These are phyloP conservation scores for Niebla homalea DNA, from an alignment of 495 filamentous ascomycete genomes.

Conservation along the genomic window DNA sequence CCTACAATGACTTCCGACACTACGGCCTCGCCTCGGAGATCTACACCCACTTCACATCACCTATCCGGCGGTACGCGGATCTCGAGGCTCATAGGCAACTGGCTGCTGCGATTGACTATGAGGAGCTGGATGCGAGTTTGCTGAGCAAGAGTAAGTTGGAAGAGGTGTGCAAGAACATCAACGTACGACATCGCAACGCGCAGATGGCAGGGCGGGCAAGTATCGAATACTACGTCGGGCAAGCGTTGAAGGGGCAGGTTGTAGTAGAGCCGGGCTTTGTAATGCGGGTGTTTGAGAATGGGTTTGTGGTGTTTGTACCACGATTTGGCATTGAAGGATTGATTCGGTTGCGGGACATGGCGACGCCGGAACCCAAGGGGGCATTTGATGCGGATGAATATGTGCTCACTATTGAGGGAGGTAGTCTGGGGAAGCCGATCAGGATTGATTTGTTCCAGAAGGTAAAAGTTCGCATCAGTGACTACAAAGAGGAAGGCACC, in stretches of 20 bases:
- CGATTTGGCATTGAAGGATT: slow-evolving; percentile 89
- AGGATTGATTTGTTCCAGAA: slow-evolving; percentile 77
- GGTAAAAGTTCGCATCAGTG: slow-evolving; percentile 74
- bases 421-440: slow-evolving; percentile 29
- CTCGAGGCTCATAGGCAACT: slow-evolving; percentile 87
- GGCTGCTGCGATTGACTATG: slow-evolving; percentile 86
- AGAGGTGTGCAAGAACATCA: slow-evolving; percentile 93
- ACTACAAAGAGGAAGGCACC: slow-evolving; percentile 80
- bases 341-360: slow-evolving; percentile 73
- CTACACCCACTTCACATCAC: slow-evolving; percentile 97
- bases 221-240: slow-evolving; percentile 94
- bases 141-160: slow-evolving; percentile 68
- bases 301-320: slow-evolving; percentile 90
- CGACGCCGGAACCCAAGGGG: slow-evolving; percentile 58
- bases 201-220: slow-evolving; percentile 87
- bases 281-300: slow-evolving; percentile 94
- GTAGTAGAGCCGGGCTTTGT: slow-evolving; percentile 83
- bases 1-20: slow-evolving; percentile 87
- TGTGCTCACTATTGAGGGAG: slow-evolving; percentile 43
- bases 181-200: slow-evolving; percentile 89
- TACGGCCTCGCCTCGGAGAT: slow-evolving; percentile 93
- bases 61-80: slow-evolving; percentile 93
- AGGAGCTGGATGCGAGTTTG: slow-evolving; percentile 62
- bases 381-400: slow-evolving; percentile 78
- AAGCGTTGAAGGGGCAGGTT: slow-evolving; percentile 76